phyloP scores from a whole-genome alignment of 1,139 yeast genomes.

The Casaregolazyma lundiana region DNA sequence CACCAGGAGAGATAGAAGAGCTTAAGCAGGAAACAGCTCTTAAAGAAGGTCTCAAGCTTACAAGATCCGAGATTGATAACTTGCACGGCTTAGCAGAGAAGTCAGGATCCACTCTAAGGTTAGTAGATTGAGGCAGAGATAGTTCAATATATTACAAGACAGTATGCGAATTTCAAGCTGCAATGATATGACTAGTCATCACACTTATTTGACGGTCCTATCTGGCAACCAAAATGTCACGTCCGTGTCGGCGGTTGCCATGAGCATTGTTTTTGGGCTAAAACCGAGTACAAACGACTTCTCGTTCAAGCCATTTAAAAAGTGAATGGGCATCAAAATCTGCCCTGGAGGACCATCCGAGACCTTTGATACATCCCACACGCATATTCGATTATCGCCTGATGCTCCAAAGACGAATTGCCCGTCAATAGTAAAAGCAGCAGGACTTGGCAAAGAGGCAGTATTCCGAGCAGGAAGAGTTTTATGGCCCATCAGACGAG shows the following conservation, averaged over 20 bases:
- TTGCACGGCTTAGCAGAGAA: background rate
- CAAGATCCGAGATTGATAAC: background rate
- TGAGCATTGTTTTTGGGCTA: conserved; percentile 70
- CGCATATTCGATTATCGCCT: conserved; percentile 50
- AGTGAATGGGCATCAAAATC: conserved; percentile 24
- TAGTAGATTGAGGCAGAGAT: background rate
- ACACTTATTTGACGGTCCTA: conserved; percentile 8
- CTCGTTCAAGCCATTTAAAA: conserved; percentile 34
- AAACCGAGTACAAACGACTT: conserved; percentile 51
- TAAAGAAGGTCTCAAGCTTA: background rate
- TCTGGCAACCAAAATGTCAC: conserved; percentile 39
- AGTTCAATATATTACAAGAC: too few species aligned
- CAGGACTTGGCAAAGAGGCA: conserved; percentile 33
- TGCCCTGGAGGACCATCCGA: background rate
- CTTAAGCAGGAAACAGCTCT: background rate
- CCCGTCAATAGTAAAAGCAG: conserved; percentile 80
- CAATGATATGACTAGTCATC: too few species aligned
- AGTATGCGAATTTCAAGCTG: too few species aligned
- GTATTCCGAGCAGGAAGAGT: conserved; percentile 33
- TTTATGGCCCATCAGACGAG: conserved; percentile 46
- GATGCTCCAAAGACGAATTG: conserved; percentile 59
- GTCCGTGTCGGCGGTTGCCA: conserved; percentile 77
- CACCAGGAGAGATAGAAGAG: background rate
- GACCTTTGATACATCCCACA: conserved; percentile 50
- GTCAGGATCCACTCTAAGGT: background rate